Evolutionary conservation across 331 rosid genomes (phyloP).

Genomic region (Quercus lobata): DNA sequence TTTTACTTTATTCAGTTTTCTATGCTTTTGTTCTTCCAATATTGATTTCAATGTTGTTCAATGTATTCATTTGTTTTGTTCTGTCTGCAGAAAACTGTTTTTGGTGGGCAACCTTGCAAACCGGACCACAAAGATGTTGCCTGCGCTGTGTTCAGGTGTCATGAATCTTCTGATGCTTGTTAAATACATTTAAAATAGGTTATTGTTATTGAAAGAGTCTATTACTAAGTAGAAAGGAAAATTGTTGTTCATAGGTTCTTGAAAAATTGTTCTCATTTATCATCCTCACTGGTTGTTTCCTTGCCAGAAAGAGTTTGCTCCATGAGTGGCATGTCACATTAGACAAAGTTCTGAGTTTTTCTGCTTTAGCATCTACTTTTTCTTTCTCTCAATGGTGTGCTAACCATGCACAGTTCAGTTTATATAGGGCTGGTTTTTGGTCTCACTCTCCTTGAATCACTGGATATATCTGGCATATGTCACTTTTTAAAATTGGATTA

Average conservation of each 20-base stretch:
- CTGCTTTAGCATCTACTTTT: not conserved
- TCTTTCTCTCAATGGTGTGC: too few relatives aligned
- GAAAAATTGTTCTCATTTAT: not conserved
- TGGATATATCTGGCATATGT: too few relatives aligned
- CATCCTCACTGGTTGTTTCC: not conserved
- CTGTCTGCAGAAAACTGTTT: slow-evolving; percentile 72
- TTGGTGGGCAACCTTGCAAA: slow-evolving; percentile 68
- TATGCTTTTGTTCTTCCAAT: not conserved
- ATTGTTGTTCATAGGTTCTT: not conserved
- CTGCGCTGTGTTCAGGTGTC: slow-evolving; percentile 82
- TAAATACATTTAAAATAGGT: not conserved
- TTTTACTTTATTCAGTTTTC: not conserved
- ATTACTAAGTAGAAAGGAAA: not conserved
- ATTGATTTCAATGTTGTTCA: not conserved
- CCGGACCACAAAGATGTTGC: slow-evolving; percentile 66
- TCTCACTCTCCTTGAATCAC: not conserved
- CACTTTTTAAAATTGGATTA: too few relatives aligned
- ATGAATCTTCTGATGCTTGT: slow-evolving; percentile 1
- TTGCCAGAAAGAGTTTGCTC: not conserved
- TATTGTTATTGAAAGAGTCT: not conserved
- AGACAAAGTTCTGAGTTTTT: not conserved
- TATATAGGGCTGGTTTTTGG: too few relatives aligned
- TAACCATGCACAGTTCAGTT: too few relatives aligned
- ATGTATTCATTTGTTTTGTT: slow-evolving; percentile 8
- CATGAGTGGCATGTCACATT: not conserved